Percentiles rank a stretch among this genome's conserved stretches.
Conservation (phyloP, 2,329 filamentous ascomycete genomes). For the Fusarium robinianum region DNA sequence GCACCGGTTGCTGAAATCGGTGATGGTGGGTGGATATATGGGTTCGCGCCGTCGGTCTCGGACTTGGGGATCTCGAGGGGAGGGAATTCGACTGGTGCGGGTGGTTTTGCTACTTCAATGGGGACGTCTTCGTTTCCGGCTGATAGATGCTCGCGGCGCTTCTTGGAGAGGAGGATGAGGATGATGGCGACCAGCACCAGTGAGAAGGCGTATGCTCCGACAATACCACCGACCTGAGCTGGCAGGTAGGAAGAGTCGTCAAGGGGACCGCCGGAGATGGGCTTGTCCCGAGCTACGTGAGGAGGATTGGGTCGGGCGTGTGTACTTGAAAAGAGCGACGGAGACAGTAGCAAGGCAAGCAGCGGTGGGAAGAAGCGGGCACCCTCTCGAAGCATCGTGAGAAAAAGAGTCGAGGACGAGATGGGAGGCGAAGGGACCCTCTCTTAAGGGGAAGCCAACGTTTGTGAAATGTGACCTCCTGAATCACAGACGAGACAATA, state of each 20-base stretch:
- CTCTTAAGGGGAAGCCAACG: conserved; percentile 39
- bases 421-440: conserved; percentile 33
- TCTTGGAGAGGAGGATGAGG: conserved; percentile 64
- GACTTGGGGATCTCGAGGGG: conserved; percentile 38
- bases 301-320: conserved; percentile 40
- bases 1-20: conserved; percentile 52
- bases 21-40: conserved; percentile 54
- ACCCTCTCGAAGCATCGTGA: conserved; percentile 48
- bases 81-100: conserved; percentile 30
- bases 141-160: conserved; percentile 55
- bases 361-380: conserved; percentile 34
- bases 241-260: conserved; percentile 71
- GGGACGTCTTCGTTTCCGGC: conserved; percentile 58
- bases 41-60: conserved; percentile 39
- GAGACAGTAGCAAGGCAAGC: conserved; percentile 37
- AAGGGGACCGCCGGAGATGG: conserved; percentile 61
- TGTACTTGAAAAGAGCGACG: conserved; percentile 37
- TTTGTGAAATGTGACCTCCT: conserved; percentile 49
- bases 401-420: conserved; percentile 34
- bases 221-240: conserved; percentile 80
- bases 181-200: conserved; percentile 73
- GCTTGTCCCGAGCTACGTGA: conserved; percentile 63
- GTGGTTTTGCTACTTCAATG: conserved; percentile 41
- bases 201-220: conserved; percentile 80
- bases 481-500: conserved; percentile 52